Evolutionary conservation across 768 basidiomycete genomes (phyloP), one percentile per base, ranked within the genome.

Genomic region (Agrocybe pediades): DNA sequence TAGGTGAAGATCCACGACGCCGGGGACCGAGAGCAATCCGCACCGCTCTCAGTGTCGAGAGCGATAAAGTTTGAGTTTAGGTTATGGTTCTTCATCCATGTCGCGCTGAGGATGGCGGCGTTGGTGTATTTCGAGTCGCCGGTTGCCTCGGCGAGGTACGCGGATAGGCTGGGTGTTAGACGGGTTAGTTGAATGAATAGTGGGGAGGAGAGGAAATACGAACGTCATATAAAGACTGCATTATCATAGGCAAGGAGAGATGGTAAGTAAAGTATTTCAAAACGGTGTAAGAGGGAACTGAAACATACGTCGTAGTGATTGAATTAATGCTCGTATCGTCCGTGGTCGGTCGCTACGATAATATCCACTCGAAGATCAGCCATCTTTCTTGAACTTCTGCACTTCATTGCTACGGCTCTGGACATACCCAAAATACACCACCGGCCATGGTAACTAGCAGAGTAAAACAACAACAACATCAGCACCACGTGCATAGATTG

Each of bases 361-460:
- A 42, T n/a, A n/a, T n/a, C n/a, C n/a, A n/a, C n/a, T n/a, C 24
- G 44, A 26, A 27, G 25, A 8, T 25, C 20, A 36, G 21, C 24
- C 42, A 5, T 44, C n/a, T 19, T 40, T 42, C 16, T 49, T 17
- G 36, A n/a, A 13, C 15, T 46, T 6, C 19, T 11, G 33, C 7
- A 20, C 17, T 25, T 17, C 11, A n/a, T n/a, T n/a, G n/a, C n/a
- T n/a, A n/a, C n/a, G n/a, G n/a, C n/a, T n/a, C n/a, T n/a, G n/a
- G 11, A 49, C 68, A 43, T 57, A 79, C 79, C 80, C 81, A 82
- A 59, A 83, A 84, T 16, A 83, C 81, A 8, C 78, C 79, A 2
- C 81, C 81, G 5, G 74, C 78, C 78, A 81, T 82, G 11, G 76
- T 75, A 19, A 63, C 76, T 79, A 53, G 17, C 8, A 21, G 46